Base-by-base conservation (phyloP, 1,139 yeast genomes). In the Candida sojae region DNA sequence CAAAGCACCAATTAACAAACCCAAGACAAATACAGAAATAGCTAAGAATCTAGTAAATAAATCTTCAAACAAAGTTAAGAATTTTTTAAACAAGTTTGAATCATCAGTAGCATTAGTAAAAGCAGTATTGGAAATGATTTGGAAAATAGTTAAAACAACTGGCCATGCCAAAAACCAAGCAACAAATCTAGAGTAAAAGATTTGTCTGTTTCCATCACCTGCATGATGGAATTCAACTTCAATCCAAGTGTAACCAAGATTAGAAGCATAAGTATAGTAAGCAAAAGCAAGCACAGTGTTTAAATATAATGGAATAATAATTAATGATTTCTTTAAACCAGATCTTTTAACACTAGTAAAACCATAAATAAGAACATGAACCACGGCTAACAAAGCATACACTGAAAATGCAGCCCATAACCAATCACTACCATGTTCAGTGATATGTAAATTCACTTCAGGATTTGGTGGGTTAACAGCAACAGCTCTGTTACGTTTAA, bases 111-210 rank as follows among this genome's bases (percentile, higher is more conserved):
- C 48, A 12, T 45, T 46, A 26, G 52, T 44, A 17, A 51, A 49
- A 46, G 63, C 57, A 6, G 79, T 66, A 54, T 71, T 71, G 44
- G 79, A 73, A 32, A 80, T 63, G 44, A 79, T 64, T 46, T 77
- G 80, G 47, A 79, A 69, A 45, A 77, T 73, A 45, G 76, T 60
- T 50, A 83, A 64, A 38, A 75, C 72, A 56, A 79, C 71, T 49
- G 88, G 87, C 71, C 79, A 83, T 32, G 82, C 72, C 60, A 84
- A 67, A 66, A 84, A 83, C 84, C 86, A 86, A 47, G 86, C 90
- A 57, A 86, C 73, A 59, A 73, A 84, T 62, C 84, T 79, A 28
- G 80, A 78, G 60, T 84, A 86, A 62, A 83, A 86, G 56, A 85
- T 71, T 66, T 85, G 88, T 68, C 91, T 80, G 35, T 75, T 69